Conservation (phyloP, 2,329 filamentous ascomycete species). For the Aspergillus versicolor region DNA sequence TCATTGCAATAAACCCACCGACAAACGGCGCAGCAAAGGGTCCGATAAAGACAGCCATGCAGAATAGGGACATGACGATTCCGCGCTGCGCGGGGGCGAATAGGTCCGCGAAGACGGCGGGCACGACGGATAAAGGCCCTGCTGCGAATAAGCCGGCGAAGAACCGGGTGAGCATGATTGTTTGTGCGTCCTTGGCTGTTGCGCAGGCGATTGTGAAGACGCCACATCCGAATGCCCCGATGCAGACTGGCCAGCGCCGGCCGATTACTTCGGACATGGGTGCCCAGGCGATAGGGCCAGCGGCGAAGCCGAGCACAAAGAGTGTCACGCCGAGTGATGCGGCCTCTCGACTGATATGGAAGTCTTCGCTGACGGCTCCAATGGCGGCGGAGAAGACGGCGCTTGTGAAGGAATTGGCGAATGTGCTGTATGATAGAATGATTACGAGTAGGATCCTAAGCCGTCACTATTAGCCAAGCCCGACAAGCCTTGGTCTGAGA, state of each 20-base stretch:
- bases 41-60: slow-evolving; percentile 51
- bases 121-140: slow-evolving; percentile 45
- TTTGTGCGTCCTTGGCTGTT: slow-evolving; percentile 41
- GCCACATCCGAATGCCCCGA: slow-evolving; percentile 43
- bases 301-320: slow-evolving; percentile 54
- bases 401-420: slow-evolving; percentile 51
- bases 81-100: slow-evolving; percentile 48
- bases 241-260: slow-evolving; percentile 52
- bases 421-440: slow-evolving; percentile 46
- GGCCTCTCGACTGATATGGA: slow-evolving; percentile 46
- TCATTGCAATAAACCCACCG: slow-evolving; percentile 53
- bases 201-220: slow-evolving; percentile 50
- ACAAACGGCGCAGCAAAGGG: slow-evolving; percentile 52
- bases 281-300: slow-evolving; percentile 64
- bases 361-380: slow-evolving; percentile 49
- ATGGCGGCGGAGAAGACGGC: slow-evolving; percentile 71
- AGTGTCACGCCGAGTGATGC: slow-evolving; percentile 49
- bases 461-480: no score
- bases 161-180: slow-evolving; percentile 47
- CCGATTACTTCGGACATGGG: slow-evolving; percentile 63
- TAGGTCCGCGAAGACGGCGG: slow-evolving; percentile 50
- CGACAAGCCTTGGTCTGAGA: not conserved
- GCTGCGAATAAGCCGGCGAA: slow-evolving; percentile 49
- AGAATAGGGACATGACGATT: slow-evolving; percentile 49
- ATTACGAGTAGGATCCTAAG: slow-evolving; percentile 22